Base-by-base conservation (phyloP, 2,329 filamentous ascomycete genomes). In the Alternaria arborescens region DNA sequence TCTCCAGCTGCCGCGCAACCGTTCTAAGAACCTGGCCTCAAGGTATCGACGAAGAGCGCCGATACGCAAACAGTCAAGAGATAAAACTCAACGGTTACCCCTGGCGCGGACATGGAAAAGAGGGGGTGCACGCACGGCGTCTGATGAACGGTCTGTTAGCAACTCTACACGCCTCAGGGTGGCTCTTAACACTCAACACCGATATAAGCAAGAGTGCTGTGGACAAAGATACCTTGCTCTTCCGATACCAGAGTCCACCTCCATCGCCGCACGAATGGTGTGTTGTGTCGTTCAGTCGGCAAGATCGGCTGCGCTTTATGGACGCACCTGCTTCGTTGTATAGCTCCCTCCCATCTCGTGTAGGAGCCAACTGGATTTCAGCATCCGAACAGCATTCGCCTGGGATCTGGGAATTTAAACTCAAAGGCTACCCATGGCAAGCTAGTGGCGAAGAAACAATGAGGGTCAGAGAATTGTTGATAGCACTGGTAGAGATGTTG, bases 261-360 rank as follows among this genome's bases (percentile, higher is more conserved):
- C 80, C 79, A 0, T 73, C 76, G 8, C 65, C 61, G 7, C 77
- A 75, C 52, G 77, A 79, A 14, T 81, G 79, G 78, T 75, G 77
- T 14, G 64, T 71, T 40, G 75, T 82, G 30, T 73, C 70, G 3
- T 82, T 81, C 62, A 64, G 60, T 18, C 64, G 59, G 20, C 41
- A 28, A 11, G 60, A 69, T 55, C 60, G 72, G 14, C 54, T 81
- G 20, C 71, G 74, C 8, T 67, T 81, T 5, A 73, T 80, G 28
- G 79, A 78, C 52, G 64, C 52, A 10, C 52, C 64, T 7, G 41
- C 56, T 3, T 61, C 66, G 40, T 28, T 69, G 18, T 59, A 60
- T 24, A 42, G 60, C 16, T 18, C 48, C 12, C 50, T 71, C 18
- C 54, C 60, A 3, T 42, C 52, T 10, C 61, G 56, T 44, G 42